Evolutionary conservation across 2,329 filamentous ascomycete genomes (phyloP).

Genomic region (Alternaria tenuissima): DNA sequence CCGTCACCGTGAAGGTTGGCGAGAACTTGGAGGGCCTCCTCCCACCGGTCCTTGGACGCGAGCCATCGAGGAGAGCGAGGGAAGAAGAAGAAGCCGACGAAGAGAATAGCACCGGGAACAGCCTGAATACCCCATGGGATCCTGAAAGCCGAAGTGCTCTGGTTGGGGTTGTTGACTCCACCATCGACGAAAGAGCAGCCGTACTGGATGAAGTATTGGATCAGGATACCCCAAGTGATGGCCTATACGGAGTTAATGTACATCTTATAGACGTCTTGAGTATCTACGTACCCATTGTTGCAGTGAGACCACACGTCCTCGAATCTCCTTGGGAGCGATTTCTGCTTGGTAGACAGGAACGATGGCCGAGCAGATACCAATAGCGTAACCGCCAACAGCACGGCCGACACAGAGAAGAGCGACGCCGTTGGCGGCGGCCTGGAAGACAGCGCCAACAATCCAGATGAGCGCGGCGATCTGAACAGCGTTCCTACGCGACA

Average conservation of each 20-base stretch:
- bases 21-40: constrained; percentile 65
- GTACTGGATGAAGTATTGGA: constrained; percentile 73
- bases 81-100: constrained; percentile 53
- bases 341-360: constrained; percentile 94
- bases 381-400: constrained; percentile 83
- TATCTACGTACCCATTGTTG: constrained; percentile 50
- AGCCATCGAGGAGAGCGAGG: constrained; percentile 71
- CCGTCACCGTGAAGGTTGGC: constrained; percentile 67
- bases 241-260: constrained; percentile 57
- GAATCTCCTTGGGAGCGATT: constrained; percentile 63
- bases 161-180: constrained; percentile 50
- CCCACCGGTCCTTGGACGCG: constrained; percentile 71
- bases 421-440: constrained; percentile 51
- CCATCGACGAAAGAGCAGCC: constrained; percentile 65
- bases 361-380: constrained; percentile 89
- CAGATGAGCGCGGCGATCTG: constrained; percentile 56
- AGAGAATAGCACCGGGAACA: constrained; percentile 51
- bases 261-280: neutral
- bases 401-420: constrained; percentile 61
- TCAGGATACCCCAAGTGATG: constrained; percentile 65
- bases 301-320: constrained; percentile 68
- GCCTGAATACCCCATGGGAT: constrained; percentile 56
- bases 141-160: constrained; percentile 53
- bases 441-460: constrained; percentile 56
- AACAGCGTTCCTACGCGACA: constrained; percentile 56